phyloP scores from a whole-genome alignment of 2,329 filamentous ascomycete genomes.

The Colletotrichum sp. region DNA sequence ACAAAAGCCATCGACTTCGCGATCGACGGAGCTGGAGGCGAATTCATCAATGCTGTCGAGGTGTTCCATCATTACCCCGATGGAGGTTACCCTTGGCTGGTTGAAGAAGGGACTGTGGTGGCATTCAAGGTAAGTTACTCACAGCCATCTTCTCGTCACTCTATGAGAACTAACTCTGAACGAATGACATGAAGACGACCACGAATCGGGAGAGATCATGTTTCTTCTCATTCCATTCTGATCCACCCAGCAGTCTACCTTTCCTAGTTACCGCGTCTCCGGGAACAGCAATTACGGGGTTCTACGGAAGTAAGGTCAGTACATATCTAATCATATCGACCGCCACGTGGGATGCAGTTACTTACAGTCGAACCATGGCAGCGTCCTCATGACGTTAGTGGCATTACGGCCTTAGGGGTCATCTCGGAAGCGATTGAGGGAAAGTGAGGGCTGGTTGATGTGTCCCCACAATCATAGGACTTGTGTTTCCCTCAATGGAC shows the following conservation, averaged over 20 bases:
- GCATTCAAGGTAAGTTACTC: background rate
- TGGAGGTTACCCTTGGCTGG: background rate
- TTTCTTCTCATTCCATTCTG: background rate
- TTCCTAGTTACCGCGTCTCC: background rate
- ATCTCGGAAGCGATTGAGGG: background rate
- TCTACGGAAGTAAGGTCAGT: background rate
- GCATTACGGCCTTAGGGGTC: background rate
- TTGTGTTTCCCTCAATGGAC: background rate
- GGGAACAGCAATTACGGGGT: background rate
- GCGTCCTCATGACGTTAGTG: background rate
- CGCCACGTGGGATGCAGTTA: background rate
- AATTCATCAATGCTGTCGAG: background rate
- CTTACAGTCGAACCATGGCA: background rate
- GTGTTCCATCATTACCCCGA: background rate
- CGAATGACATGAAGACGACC: background rate
- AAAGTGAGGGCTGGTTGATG: background rate
- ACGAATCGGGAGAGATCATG: background rate
- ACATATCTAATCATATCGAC: background rate
- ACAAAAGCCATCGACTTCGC: background rate
- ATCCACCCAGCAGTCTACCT: background rate
- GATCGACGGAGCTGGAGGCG: background rate
- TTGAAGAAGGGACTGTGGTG: background rate
- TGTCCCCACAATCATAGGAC: background rate
- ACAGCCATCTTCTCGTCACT: background rate
- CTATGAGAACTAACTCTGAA: rapidly evolving